phyloP scores from a whole-genome alignment of 176 grass and related monocot genomes.

The Oryza coarctata region DNA sequence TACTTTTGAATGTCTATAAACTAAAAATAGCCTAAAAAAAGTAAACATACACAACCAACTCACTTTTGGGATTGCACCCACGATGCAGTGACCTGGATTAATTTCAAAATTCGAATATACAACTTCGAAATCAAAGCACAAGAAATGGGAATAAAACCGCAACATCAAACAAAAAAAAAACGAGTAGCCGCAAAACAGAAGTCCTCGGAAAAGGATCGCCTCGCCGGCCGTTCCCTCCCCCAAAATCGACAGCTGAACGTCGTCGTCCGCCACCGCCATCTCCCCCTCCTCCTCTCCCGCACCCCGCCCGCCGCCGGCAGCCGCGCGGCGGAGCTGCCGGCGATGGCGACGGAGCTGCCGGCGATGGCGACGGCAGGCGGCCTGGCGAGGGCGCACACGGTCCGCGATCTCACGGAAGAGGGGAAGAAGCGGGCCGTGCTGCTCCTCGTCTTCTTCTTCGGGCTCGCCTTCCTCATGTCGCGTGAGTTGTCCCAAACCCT shows the following conservation, averaged over 20 bases:
- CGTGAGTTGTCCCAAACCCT: constrained; percentile 37
- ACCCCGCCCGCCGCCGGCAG: neutral
- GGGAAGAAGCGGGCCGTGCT: constrained; percentile 61
- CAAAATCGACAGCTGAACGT: constrained; percentile 1
- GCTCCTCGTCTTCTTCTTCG: constrained; percentile 55
- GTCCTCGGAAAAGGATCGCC: neutral
- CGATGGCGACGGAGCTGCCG: constrained; percentile 29
- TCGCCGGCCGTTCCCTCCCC: constrained; percentile 19
- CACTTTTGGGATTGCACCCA: neutral
- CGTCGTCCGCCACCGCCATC: neutral
- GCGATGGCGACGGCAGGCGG: constrained; percentile 22
- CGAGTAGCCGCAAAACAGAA: neutral
- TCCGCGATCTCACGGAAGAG: constrained; percentile 55
- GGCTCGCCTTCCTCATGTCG: constrained; percentile 58
- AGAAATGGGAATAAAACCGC: neutral
- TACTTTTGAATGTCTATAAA: no score
- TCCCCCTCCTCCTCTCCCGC: neutral
- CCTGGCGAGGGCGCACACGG: constrained; percentile 29
- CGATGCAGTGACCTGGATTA: neutral
- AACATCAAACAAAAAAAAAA: neutral
- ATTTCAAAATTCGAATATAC: neutral
- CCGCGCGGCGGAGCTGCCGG: constrained; percentile 8
- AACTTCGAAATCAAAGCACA: neutral
- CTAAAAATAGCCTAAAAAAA: no score
- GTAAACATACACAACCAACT: neutral